These are phyloP conservation scores for Lecanicillium sp. DNA, from an alignment of 2,329 filamentous ascomycete species.

Conservation along the genomic window DNA sequence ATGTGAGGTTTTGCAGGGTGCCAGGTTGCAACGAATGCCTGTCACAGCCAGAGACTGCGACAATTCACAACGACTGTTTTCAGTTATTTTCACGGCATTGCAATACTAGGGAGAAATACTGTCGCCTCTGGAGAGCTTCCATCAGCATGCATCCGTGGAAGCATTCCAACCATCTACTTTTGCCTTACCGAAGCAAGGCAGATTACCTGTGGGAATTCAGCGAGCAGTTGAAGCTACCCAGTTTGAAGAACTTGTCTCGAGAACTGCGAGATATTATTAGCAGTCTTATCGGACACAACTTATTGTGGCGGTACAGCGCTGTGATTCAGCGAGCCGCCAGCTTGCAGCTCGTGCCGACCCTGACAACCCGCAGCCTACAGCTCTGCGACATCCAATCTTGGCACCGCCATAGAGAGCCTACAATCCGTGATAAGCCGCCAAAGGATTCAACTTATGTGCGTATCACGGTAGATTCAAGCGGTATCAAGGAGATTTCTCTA, in stretches of 20 bases:
- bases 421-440: not conserved
- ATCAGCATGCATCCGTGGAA: conserved; percentile 1
- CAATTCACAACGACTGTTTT: conserved; percentile 5
- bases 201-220: not conserved
- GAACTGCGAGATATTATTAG: not conserved
- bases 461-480: conserved; percentile 5
- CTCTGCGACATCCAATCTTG: conserved; percentile 5
- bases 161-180: not conserved
- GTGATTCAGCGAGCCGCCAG: not conserved
- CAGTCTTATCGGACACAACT: not conserved
- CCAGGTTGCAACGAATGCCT: not conserved
- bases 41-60: not conserved
- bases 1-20: not conserved
- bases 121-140: conserved; percentile 4
- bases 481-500: not conserved
- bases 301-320: not conserved
- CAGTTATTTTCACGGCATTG: not conserved
- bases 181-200: not conserved
- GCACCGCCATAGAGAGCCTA: not conserved
- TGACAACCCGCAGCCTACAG: not conserved
- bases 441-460: not conserved
- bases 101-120: not conserved
- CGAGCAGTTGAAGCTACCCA: not conserved
- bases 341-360: not conserved
- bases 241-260: not conserved